phyloP scores from a whole-genome alignment of 257 asterid genomes.

The Verbena officinalis region DNA sequence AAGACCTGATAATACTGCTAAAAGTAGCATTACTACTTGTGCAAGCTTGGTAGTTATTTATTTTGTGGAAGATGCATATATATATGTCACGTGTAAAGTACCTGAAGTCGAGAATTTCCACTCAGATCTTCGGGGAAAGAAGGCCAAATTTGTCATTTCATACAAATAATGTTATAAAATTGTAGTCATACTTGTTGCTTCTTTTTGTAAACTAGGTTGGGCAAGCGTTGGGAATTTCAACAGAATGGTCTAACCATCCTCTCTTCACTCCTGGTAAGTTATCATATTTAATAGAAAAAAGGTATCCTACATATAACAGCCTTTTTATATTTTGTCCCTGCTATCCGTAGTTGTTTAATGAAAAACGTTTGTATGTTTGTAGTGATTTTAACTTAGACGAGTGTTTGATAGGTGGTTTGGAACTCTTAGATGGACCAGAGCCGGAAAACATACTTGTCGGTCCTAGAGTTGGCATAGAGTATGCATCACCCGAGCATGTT shows the following conservation, averaged over 20 bases:
- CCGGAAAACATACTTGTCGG: constrained; percentile 76
- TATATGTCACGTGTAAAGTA: too few relatives aligned
- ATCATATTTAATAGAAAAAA: neutral
- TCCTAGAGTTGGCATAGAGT: constrained; percentile 88
- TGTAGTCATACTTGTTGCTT: neutral
- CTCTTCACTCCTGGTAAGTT: constrained; percentile 71
- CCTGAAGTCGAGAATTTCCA: too few relatives aligned
- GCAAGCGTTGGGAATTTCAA: constrained; percentile 85
- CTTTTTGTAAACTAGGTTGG: constrained; percentile 64
- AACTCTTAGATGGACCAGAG: constrained; percentile 80
- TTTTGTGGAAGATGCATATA: too few relatives aligned
- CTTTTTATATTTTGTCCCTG: neutral
- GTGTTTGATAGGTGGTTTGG: constrained; percentile 73
- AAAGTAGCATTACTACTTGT: too few relatives aligned
- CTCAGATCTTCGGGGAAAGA: too few relatives aligned
- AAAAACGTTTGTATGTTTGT: neutral
- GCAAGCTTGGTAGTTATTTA: too few relatives aligned
- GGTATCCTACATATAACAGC: too few relatives aligned
- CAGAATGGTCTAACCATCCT: constrained; percentile 90
- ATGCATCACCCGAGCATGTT: constrained; percentile 80
- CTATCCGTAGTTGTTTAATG: constrained; percentile 5
- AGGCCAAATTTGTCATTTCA: too few relatives aligned
- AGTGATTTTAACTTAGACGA: constrained; percentile 9
- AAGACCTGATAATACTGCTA: neutral
- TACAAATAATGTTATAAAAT: neutral